These are phyloP conservation scores for Tetrahymena thermophila DNA, from an alignment of 73 alveolate genomes.

Conservation along the genomic window DNA sequence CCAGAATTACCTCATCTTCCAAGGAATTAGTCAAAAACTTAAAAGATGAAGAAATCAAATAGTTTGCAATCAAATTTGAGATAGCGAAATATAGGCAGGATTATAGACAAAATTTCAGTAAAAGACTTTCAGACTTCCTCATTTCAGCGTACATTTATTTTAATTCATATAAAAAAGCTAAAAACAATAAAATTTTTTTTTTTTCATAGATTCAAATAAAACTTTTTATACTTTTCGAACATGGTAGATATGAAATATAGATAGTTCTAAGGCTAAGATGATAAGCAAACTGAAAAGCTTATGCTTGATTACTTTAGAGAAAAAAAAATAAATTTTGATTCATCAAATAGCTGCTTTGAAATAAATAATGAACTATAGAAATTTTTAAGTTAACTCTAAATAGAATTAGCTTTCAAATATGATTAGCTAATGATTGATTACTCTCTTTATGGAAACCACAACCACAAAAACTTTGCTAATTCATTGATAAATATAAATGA, in stretches of 20 bases:
- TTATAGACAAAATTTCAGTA: background rate
- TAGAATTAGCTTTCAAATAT: background rate
- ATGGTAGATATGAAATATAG: background rate
- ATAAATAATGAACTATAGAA: background rate
- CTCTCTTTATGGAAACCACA: background rate
- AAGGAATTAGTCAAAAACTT: background rate
- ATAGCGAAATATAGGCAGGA: background rate
- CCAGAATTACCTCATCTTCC: background rate
- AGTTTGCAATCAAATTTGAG: background rate
- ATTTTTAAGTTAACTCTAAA: background rate
- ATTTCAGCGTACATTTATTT: background rate
- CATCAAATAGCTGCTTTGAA: background rate
- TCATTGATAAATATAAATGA: background rate
- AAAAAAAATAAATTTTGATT: background rate
- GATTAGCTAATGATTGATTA: background rate
- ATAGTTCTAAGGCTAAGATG: background rate
- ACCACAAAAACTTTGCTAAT: background rate
- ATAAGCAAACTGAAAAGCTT: background rate
- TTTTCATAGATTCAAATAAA: background rate
- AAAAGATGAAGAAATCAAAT: background rate
- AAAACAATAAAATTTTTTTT: background rate
- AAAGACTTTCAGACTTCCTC: background rate
- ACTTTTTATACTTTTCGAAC: background rate
- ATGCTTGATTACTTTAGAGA: background rate
- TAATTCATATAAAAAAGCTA: no score